A percentile compares a stretch with the other conserved stretches of the same genome.
Evolutionary conservation across 805 yeast species (phyloP).

Genomic region (Metschnikowia chrysomelidarum): DNA sequence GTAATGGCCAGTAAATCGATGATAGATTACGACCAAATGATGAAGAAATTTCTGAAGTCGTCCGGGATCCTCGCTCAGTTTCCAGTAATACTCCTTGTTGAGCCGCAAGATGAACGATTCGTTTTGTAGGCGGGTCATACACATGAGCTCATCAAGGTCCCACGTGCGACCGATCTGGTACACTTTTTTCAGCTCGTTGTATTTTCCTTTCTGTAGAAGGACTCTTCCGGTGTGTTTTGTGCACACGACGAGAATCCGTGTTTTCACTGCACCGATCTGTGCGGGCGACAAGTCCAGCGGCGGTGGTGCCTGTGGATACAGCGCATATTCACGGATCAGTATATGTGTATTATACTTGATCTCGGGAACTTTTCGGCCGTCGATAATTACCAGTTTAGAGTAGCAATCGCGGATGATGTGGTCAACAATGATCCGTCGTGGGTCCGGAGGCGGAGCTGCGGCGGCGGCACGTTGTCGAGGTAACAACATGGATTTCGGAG

Average conservation of each 20-base stretch:
- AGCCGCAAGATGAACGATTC: slow-evolving; percentile 60
- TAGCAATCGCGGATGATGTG: slow-evolving; percentile 39
- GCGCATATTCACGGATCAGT: slow-evolving; percentile 69
- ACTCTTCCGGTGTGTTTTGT: slow-evolving; percentile 66
- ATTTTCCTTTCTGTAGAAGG: slow-evolving; percentile 81
- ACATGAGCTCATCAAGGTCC: slow-evolving; percentile 70
- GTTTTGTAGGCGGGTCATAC: slow-evolving; percentile 50
- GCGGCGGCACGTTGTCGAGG: slow-evolving; percentile 8
- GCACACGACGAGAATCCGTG: slow-evolving; percentile 59
- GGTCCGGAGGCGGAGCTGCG: slow-evolving; percentile 11
- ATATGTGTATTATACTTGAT: slow-evolving; percentile 71
- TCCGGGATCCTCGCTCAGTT: slow-evolving; percentile 36
- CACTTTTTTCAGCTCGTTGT: slow-evolving; percentile 59
- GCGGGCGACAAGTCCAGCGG: slow-evolving; percentile 50
- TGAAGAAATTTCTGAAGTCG: slow-evolving; percentile 35
- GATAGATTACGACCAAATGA: slow-evolving; percentile 31
- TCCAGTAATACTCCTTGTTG: slow-evolving; percentile 84
- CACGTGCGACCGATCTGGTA: slow-evolving; percentile 93
- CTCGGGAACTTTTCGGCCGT: slow-evolving; percentile 20
- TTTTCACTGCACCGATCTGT: slow-evolving; percentile 44
- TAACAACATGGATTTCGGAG: slow-evolving; percentile 1
- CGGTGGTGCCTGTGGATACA: slow-evolving; percentile 66
- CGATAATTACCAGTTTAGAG: slow-evolving; percentile 23
- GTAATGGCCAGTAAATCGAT: slow-evolving; percentile 36
- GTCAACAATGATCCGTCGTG: slow-evolving; percentile 26